These are phyloP conservation scores for Toxicodendron radicans DNA, from an alignment of 345 rosid genomes.

Conservation along the genomic window DNA sequence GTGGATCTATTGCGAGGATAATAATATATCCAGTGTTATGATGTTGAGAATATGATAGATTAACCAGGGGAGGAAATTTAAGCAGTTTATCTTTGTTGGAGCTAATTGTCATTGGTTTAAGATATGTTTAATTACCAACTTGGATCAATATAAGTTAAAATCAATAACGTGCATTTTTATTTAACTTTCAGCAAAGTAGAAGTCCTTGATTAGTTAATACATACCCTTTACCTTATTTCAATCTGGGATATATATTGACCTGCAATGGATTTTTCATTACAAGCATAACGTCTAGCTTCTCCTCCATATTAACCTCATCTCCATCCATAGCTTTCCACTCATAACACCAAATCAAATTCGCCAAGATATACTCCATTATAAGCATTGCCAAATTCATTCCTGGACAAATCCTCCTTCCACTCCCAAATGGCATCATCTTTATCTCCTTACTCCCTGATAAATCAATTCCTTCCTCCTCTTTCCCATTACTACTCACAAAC, in stretches of 20 bases:
- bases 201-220: too few relatives aligned
- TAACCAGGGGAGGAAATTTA: not conserved
- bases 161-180: too few relatives aligned
- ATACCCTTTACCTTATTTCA: too few relatives aligned
- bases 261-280: slow-evolving; percentile 13
- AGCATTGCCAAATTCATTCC: slow-evolving; percentile 17
- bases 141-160: too few relatives aligned
- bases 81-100: not conserved
- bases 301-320: slow-evolving; percentile 11
- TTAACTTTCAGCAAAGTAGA: too few relatives aligned
- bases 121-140: too few relatives aligned
- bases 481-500: not conserved
- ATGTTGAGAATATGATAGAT: too few relatives aligned
- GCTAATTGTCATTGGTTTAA: too few relatives aligned
- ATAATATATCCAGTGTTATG: too few relatives aligned
- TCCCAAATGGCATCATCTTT: slow-evolving; percentile 20
- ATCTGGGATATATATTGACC: not conserved
- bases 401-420: slow-evolving; percentile 20
- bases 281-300: not conserved
- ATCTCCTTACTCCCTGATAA: slow-evolving; percentile 10
- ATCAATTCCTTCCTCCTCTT: not conserved
- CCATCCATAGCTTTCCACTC: slow-evolving; percentile 17
- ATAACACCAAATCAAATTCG: slow-evolving; percentile 7
- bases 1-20: too few relatives aligned
- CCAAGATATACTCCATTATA: slow-evolving; percentile 10